Conservation (phyloP, 768 basidiomycete species). For the Agrocybe pediades region DNA sequence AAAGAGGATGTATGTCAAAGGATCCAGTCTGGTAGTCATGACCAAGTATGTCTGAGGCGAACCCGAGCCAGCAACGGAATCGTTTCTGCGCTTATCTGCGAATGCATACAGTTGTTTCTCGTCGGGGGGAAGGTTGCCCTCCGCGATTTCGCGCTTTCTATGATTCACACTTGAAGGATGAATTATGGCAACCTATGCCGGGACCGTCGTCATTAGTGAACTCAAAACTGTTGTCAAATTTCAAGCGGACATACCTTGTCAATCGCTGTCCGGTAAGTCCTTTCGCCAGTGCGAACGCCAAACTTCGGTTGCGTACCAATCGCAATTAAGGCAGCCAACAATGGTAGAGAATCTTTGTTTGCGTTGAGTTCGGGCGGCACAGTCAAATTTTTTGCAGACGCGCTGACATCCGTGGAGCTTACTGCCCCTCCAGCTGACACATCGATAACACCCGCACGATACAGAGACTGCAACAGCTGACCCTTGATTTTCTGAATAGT, state of each 20-base stretch:
- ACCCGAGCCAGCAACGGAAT: slow-evolving; percentile 45
- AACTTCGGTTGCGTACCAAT: slow-evolving; percentile 91
- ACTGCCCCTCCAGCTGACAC: slow-evolving; percentile 70
- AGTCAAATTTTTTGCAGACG: slow-evolving; percentile 28
- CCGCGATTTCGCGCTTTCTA: slow-evolving; percentile 48
- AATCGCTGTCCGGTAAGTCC: slow-evolving; percentile 68
- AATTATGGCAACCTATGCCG: slow-evolving; percentile 71
- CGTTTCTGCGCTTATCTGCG: slow-evolving; percentile 81
- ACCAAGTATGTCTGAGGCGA: slow-evolving; percentile 63
- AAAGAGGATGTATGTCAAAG: slow-evolving; percentile 88
- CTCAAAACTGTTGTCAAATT: slow-evolving; percentile 2
- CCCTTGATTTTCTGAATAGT: slow-evolving; percentile 79
- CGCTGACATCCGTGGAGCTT: slow-evolving; percentile 17
- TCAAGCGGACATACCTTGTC: slow-evolving; percentile 68
- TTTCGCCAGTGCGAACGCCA: slow-evolving; percentile 73
- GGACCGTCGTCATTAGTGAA: slow-evolving; percentile 1
- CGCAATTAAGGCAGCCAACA: slow-evolving; percentile 83
- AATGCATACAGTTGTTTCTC: slow-evolving; percentile 84
- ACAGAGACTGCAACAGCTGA: slow-evolving; percentile 76
- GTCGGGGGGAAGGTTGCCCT: slow-evolving; percentile 27
- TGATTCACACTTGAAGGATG: slow-evolving; percentile 89
- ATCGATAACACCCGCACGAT: slow-evolving; percentile 79
- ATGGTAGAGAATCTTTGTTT: slow-evolving; percentile 73
- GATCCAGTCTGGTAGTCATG: slow-evolving; percentile 83
- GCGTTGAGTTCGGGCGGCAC: slow-evolving; percentile 71